Percentiles rank a stretch among this genome's conserved stretches.
Evolutionary conservation across 2,329 filamentous ascomycete genomes (phyloP).

Genomic region (Aspergillus novoparasiticus): DNA sequence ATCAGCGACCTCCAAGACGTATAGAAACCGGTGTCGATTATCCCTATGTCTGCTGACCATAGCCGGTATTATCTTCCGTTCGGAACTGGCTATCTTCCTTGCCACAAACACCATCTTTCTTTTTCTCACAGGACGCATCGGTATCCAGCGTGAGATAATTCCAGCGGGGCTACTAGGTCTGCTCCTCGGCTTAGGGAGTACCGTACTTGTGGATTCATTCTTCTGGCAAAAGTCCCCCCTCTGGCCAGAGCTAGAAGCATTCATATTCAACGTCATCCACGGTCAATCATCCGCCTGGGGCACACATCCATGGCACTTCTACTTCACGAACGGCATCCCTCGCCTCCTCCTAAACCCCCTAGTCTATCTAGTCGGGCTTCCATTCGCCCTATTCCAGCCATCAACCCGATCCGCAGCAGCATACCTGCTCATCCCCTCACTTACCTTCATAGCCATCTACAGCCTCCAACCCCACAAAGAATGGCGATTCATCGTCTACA

Average conservation of each 20-base stretch:
- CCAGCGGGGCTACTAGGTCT: constrained; percentile 67
- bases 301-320: constrained; percentile 80
- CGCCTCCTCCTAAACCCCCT: constrained; percentile 82
- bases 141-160: constrained; percentile 59
- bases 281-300: constrained; percentile 88
- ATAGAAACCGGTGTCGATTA: constrained; percentile 58
- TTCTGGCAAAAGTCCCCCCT: constrained; percentile 81
- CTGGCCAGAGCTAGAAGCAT: constrained; percentile 89
- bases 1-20: constrained; percentile 20
- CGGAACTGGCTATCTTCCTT: constrained; percentile 83
- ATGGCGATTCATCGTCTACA: constrained; percentile 91
- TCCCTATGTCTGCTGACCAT: constrained; percentile 76
- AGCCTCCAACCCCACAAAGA: constrained; percentile 94
- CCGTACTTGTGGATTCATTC: constrained; percentile 81
- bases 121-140: constrained; percentile 58
- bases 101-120: constrained; percentile 67
- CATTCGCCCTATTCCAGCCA: constrained; percentile 53
- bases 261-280: constrained; percentile 86
- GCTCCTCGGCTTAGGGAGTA: constrained; percentile 66
- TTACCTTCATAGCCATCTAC: constrained; percentile 77
- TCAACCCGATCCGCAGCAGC: constrained; percentile 55
- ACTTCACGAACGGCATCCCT: constrained; percentile 79
- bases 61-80: constrained; percentile 82
- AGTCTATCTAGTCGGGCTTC: constrained; percentile 56
- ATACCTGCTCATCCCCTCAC: constrained; percentile 63